phyloP scores from a whole-genome alignment of 2,329 filamentous ascomycete genomes.

The Macrophomina tecta region DNA sequence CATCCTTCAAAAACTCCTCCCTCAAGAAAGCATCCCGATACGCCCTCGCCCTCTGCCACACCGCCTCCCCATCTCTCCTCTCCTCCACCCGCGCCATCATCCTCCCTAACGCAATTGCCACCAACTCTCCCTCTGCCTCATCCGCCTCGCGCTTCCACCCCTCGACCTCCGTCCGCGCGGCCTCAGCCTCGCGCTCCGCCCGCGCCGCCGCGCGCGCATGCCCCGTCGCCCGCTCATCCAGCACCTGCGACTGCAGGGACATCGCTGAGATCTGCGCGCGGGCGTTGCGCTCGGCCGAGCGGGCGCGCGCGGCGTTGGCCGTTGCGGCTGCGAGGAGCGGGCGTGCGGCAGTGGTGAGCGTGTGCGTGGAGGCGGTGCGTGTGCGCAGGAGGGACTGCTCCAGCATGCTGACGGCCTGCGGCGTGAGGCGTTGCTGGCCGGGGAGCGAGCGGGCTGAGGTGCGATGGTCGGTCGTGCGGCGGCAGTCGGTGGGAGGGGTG shows the following conservation, averaged over 20 bases:
- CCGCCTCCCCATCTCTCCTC: not conserved
- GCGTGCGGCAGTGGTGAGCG: not conserved
- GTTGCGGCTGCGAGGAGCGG: not conserved
- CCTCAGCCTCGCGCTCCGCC: not conserved
- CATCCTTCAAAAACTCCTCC: not conserved
- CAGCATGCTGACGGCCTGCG: not conserved
- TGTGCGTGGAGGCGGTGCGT: not conserved
- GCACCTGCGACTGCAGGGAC: slow-evolving; percentile 8
- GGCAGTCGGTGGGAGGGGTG: not conserved
- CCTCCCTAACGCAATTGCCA: slow-evolving; percentile 9
- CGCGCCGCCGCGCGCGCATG: not conserved
- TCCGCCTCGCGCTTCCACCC: not conserved
- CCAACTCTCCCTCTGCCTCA: slow-evolving; percentile 2
- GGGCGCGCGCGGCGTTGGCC: not conserved
- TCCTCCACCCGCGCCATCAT: slow-evolving; percentile 5
- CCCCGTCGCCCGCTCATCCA: slow-evolving; percentile 12
- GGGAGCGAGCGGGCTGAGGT: not conserved
- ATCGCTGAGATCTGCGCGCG: not conserved
- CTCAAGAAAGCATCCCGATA: slow-evolving; percentile 5
- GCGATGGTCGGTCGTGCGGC: not conserved
- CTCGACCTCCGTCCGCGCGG: not conserved
- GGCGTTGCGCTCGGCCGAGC: not conserved
- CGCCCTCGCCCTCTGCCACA: slow-evolving; percentile 5
- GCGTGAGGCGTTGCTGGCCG: not conserved
- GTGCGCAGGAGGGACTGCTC: not conserved